Conservation (phyloP, 371 early-diverging fungal species). For the Lichtheimia ramosa region DNA sequence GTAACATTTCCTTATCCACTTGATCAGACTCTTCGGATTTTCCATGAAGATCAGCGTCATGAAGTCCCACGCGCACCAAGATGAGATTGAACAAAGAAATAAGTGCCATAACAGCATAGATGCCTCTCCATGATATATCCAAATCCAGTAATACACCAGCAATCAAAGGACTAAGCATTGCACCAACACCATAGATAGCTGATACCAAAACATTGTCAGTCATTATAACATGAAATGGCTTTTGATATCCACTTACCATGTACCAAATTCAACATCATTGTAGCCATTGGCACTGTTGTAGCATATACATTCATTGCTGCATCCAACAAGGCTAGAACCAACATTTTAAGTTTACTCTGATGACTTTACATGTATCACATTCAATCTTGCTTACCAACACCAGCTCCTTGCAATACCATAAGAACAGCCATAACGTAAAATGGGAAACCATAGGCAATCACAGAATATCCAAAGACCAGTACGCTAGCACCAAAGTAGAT, state of each 20-base stretch:
- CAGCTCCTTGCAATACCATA: slow-evolving; percentile 27
- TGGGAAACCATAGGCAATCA: slow-evolving; percentile 17
- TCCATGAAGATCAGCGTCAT: not conserved
- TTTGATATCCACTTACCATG: slow-evolving; percentile 24
- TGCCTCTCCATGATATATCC: slow-evolving; percentile 20
- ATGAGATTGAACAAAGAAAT: slow-evolving; percentile 20
- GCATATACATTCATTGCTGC: slow-evolving; percentile 34
- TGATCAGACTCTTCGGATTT: slow-evolving; percentile 6
- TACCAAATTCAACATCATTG: slow-evolving; percentile 28
- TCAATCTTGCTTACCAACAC: slow-evolving; percentile 11
- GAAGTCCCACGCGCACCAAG: slow-evolving; percentile 11
- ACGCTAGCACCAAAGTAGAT: slow-evolving; percentile 17
- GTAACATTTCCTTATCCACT: slow-evolving; percentile 7
- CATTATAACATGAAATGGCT: not conserved
- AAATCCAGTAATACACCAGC: slow-evolving; percentile 15
- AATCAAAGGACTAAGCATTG: slow-evolving; percentile 27
- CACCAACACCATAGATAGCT: slow-evolving; percentile 30
- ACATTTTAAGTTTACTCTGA: not conserved
- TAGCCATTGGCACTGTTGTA: slow-evolving; percentile 27
- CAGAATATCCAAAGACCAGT: slow-evolving; percentile 15
- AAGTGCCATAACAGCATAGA: slow-evolving; percentile 18
- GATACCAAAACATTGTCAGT: not conserved
- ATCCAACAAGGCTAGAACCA: slow-evolving; percentile 19
- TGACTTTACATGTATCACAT: not conserved
- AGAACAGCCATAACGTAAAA: slow-evolving; percentile 21